These are phyloP conservation scores for Pseudocercospora eumusae DNA, from an alignment of 2,329 filamentous ascomycete genomes.

Conservation along the genomic window DNA sequence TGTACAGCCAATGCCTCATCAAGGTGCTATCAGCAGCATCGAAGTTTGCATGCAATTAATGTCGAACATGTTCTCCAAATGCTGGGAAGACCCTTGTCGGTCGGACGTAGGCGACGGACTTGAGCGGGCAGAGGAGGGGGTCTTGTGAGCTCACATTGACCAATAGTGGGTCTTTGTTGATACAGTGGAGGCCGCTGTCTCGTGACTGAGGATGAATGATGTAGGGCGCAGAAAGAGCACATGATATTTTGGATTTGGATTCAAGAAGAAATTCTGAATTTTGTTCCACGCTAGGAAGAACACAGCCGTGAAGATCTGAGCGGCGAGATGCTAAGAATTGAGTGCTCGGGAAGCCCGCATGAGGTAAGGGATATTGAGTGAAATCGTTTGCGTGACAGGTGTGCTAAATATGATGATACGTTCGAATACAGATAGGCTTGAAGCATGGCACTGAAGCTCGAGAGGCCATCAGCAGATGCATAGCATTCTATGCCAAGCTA, in stretches of 20 bases:
- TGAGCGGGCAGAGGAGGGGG: conserved; percentile 2
- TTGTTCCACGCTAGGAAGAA: too few species aligned
- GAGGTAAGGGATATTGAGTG: conserved; percentile 36
- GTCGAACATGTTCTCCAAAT: neutral
- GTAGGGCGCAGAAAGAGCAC: neutral
- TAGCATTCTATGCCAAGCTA: conserved; percentile 51
- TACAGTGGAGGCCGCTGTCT: neutral
- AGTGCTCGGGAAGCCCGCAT: conserved; percentile 47
- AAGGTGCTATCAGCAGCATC: neutral
- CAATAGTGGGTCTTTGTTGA: neutral
- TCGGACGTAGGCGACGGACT: conserved; percentile 6
- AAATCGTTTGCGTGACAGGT: neutral
- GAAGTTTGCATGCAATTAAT: neutral
- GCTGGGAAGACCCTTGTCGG: neutral
- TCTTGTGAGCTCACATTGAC: neutral
- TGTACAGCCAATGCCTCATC: conserved; percentile 5
- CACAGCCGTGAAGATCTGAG: neutral
- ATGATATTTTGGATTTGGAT: neutral
- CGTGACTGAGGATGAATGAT: neutral
- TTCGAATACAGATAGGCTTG: conserved; percentile 49
- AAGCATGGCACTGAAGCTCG: conserved; percentile 49
- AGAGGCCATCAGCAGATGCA: conserved; percentile 46
- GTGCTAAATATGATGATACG: neutral
- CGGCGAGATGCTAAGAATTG: conserved; percentile 43
- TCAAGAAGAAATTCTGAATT: neutral